These are phyloP conservation scores for Rosa hybrid DNA, from an alignment of 331 rosid genomes.

Conservation along the genomic window DNA sequence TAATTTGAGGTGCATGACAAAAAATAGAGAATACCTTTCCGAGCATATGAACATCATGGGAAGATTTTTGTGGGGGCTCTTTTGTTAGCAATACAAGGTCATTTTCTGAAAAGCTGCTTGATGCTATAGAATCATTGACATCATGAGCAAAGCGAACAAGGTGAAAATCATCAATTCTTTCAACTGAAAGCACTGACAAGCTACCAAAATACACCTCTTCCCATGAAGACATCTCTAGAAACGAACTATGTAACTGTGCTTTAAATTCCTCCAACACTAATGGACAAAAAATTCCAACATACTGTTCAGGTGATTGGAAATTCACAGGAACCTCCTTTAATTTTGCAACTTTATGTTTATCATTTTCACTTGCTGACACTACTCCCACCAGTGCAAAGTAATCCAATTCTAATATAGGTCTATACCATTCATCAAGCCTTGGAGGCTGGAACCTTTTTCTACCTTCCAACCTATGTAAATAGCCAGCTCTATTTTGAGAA, in stretches of 20 bases:
- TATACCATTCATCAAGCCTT: slow-evolving; percentile 86
- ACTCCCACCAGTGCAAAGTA: slow-evolving; percentile 70
- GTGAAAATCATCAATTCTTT: slow-evolving; percentile 93
- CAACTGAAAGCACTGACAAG: slow-evolving; percentile 83
- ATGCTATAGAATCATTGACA: slow-evolving; percentile 53
- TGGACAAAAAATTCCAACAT: slow-evolving; percentile 74
- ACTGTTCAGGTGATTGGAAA: slow-evolving; percentile 88
- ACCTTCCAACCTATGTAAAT: slow-evolving; percentile 52
- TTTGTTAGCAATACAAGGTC: slow-evolving; percentile 82
- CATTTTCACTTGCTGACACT: slow-evolving; percentile 63
- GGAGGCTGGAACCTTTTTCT: slow-evolving; percentile 83
- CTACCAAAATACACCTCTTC: slow-evolving; percentile 76
- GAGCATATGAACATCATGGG: slow-evolving; percentile 83
- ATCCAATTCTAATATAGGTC: slow-evolving; percentile 81
- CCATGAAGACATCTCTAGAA: slow-evolving; percentile 75
- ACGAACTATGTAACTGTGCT: slow-evolving; percentile 80
- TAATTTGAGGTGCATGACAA: background rate
- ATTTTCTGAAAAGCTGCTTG: slow-evolving; percentile 79
- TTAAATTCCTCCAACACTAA: slow-evolving; percentile 94
- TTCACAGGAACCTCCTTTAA: slow-evolving; percentile 80
- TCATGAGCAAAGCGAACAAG: slow-evolving; percentile 82
- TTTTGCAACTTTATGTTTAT: slow-evolving; percentile 43
- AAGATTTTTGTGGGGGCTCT: slow-evolving; percentile 71
- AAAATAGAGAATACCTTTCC: slow-evolving; percentile 71
- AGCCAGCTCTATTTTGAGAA: slow-evolving; percentile 40